Percentiles rank a stretch among this genome's conserved stretches.
Evolutionary conservation across 139 green algal genomes (phyloP).

Genomic region (Chlorella sp.): DNA sequence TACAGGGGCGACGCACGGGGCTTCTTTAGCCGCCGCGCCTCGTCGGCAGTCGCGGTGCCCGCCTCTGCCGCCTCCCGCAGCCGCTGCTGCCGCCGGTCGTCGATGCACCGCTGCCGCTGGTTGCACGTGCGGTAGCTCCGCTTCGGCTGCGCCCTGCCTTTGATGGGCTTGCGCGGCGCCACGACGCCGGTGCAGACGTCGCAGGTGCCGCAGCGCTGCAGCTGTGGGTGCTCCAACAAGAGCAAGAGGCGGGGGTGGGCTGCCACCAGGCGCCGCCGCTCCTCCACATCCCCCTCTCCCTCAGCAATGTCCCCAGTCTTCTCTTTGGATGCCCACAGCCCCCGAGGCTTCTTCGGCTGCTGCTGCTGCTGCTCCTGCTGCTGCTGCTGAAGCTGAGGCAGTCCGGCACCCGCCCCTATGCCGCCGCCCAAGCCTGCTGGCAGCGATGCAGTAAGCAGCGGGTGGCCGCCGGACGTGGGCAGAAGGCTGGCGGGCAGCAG

Average conservation of each 20-base stretch:
- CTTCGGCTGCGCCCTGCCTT: not conserved
- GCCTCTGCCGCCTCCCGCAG: not conserved
- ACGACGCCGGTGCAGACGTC: not conserved
- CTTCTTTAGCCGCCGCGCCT: too few species aligned
- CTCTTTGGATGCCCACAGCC: not conserved
- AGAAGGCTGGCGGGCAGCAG: not conserved
- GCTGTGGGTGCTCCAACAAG: constrained; percentile 2
- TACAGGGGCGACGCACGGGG: not conserved
- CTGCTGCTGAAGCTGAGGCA: not conserved
- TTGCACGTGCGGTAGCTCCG: not conserved
- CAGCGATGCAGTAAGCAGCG: not conserved
- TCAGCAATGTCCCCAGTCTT: not conserved
- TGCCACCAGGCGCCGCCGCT: constrained; percentile 12
- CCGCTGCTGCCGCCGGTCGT: not conserved
- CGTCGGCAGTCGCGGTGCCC: too few species aligned
- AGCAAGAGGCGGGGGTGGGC: constrained; percentile 12
- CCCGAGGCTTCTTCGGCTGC: not conserved
- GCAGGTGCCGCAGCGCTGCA: constrained; percentile 18
- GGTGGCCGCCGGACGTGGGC: not conserved
- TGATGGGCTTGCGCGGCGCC: not conserved
- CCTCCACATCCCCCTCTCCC: not conserved
- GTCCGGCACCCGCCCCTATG: not conserved
- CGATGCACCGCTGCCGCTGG: not conserved
- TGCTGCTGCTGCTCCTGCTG: not conserved
- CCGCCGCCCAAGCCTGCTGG: not conserved